These are phyloP conservation scores for Arabidopsis arenosa DNA, from an alignment of 345 rosid species.

Conservation along the genomic window DNA sequence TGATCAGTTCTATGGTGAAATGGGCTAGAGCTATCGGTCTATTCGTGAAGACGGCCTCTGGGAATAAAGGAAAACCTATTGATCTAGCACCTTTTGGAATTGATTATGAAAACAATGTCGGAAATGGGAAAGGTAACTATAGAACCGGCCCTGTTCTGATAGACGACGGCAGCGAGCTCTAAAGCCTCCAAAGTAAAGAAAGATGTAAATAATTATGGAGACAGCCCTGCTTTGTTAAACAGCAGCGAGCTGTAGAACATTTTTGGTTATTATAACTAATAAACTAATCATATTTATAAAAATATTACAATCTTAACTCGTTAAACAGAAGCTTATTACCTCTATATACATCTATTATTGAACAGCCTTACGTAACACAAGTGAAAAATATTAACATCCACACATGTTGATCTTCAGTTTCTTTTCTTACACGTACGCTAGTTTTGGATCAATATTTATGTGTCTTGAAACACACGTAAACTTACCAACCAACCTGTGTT, in stretches of 20 bases:
- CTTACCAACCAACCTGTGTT: background rate
- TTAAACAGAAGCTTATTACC: background rate
- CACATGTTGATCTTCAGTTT: background rate
- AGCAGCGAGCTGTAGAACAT: background rate
- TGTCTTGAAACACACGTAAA: background rate
- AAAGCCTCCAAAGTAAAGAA: background rate
- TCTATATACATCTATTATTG: background rate
- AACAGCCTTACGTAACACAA: background rate
- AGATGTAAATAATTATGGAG: too few relatives aligned
- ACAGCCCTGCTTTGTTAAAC: background rate
- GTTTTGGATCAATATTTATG: background rate
- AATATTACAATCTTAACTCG: background rate
- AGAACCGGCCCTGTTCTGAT: background rate
- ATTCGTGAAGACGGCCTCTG: background rate
- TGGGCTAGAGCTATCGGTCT: slow-evolving; percentile 12
- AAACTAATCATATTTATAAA: background rate
- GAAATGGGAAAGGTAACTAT: background rate
- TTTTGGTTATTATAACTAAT: background rate
- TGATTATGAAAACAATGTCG: background rate
- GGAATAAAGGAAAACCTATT: background rate
- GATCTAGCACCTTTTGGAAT: slow-evolving; percentile 22
- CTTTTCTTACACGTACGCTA: background rate
- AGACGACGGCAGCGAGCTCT: background rate
- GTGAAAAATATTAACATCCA: background rate
- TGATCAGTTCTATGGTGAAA: background rate